Percentiles rank a stretch among this genome's conserved stretches.
Evolutionary conservation across 2,329 filamentous ascomycete species (phyloP).

Genomic region (Coniochaeta prunicola): DNA sequence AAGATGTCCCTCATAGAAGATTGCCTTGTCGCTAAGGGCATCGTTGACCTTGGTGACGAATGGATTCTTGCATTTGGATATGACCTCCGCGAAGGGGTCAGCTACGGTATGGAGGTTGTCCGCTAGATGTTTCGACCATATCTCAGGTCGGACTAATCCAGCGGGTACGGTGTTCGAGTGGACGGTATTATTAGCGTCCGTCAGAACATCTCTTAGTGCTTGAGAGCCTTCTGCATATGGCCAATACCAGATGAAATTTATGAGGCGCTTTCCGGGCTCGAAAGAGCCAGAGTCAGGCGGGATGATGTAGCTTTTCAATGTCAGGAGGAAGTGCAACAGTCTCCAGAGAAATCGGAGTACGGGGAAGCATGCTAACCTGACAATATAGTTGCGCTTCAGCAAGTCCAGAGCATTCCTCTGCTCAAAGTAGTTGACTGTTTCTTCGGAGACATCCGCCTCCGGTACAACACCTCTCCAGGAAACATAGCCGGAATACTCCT

Average conservation of each 20-base stretch:
- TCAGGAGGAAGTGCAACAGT: not conserved
- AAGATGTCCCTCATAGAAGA: slow-evolving; percentile 31
- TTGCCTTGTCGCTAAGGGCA: slow-evolving; percentile 22
- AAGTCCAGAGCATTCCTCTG: slow-evolving; percentile 8
- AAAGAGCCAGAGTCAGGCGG: slow-evolving; percentile 31
- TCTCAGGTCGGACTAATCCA: slow-evolving; percentile 26
- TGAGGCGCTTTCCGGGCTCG: slow-evolving; percentile 27
- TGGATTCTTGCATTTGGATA: slow-evolving; percentile 28
- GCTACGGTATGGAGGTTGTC: slow-evolving; percentile 16
- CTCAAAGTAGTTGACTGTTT: slow-evolving; percentile 12
- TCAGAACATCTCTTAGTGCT: slow-evolving; percentile 33
- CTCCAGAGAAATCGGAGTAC: not conserved
- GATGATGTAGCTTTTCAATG: slow-evolving; percentile 29
- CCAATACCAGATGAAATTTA: slow-evolving; percentile 41
- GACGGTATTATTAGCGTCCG: slow-evolving; percentile 28
- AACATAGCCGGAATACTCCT: slow-evolving; percentile 20
- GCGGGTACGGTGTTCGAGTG: slow-evolving; percentile 35
- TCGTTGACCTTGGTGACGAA: slow-evolving; percentile 39
- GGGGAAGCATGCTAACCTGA: slow-evolving; percentile 11
- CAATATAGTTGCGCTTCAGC: slow-evolving; percentile 12
- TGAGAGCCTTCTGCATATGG: slow-evolving; percentile 29
- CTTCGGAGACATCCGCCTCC: slow-evolving; percentile 12
- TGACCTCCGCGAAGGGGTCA: slow-evolving; percentile 31
- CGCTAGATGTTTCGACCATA: slow-evolving; percentile 26
- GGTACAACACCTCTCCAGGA: slow-evolving; percentile 18